Conservation (phyloP, 192 early-diverging fungal genomes). For the Thoreauomyces humboldtii region DNA sequence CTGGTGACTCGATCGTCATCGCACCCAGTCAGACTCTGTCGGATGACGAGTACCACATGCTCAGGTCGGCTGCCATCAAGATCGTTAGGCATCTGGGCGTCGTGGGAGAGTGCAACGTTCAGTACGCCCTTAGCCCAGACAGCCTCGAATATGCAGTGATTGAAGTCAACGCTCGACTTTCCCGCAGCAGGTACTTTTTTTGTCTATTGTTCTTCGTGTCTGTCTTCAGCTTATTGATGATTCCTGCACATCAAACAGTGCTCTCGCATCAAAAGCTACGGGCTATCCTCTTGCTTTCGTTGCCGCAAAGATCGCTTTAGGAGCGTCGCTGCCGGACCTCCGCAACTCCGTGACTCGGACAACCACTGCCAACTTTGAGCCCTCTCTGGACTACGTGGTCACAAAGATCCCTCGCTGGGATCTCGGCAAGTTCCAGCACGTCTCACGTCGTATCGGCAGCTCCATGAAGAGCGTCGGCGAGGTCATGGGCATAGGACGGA, state of each 20-base stretch:
- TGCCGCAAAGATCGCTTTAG: conserved; percentile 94
- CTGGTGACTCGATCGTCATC: conserved; percentile 98
- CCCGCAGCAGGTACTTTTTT: conserved; percentile 57
- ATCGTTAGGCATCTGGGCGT: conserved; percentile 97
- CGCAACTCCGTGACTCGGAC: conserved; percentile 93
- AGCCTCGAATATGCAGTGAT: conserved; percentile 97
- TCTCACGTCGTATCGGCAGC: conserved; percentile 82
- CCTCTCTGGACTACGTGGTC: conserved; percentile 84
- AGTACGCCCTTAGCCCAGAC: conserved; percentile 94
- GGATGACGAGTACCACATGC: conserved; percentile 99
- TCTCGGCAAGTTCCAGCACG: conserved; percentile 93
- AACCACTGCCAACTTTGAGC: conserved; percentile 97
- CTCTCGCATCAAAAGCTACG: conserved; percentile 95
- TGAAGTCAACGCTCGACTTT: conserved; percentile 97
- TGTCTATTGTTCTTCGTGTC: conserved; percentile 3
- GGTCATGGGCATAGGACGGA: conserved; percentile 96
- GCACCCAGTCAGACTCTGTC: conserved; percentile 95
- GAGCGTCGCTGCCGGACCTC: conserved; percentile 88
- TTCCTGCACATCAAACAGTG: conserved; percentile 39
- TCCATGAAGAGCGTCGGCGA: conserved; percentile 98
- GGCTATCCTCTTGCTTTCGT: conserved; percentile 98
- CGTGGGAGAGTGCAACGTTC: conserved; percentile 99
- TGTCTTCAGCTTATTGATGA: neutral
- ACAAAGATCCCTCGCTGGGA: conserved; percentile 72
- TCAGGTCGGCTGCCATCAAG: conserved; percentile 92